phyloP scores from a whole-genome alignment of 352 stramenopile species.

The Phytophthora sansomeana region DNA sequence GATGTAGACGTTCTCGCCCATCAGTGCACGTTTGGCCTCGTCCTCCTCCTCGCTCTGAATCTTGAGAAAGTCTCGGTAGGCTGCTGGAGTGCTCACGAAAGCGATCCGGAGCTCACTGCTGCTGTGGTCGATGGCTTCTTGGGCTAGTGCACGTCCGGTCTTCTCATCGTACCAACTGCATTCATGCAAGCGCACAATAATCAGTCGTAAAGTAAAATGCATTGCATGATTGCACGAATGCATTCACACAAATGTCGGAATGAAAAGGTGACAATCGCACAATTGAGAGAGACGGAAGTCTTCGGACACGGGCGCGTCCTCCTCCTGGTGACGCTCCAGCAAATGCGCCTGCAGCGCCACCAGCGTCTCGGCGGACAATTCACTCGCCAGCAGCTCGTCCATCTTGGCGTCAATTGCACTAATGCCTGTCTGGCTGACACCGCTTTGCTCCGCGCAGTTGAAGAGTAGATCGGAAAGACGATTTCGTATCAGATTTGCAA shows the following conservation, averaged over 20 bases:
- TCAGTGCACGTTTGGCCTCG: conserved; percentile 31
- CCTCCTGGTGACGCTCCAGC: conserved; percentile 34
- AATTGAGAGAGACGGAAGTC: conserved; percentile 66
- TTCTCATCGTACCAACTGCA: conserved; percentile 54
- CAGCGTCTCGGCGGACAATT: conserved; percentile 55
- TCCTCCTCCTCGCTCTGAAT: conserved; percentile 41
- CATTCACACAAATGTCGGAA: too few relatives aligned
- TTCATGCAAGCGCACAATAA: conserved; percentile 6
- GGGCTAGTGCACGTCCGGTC: conserved; percentile 48
- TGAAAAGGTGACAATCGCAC: too few relatives aligned
- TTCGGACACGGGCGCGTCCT: conserved; percentile 45
- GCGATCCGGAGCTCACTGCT: conserved; percentile 47
- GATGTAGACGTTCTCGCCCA: conserved; percentile 55
- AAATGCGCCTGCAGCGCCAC: conserved; percentile 57
- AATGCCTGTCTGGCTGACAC: conserved; percentile 21
- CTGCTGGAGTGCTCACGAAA: conserved; percentile 59
- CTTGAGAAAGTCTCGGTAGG: conserved; percentile 50
- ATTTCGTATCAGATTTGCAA: too few relatives aligned
- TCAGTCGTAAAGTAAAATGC: conserved; percentile 1
- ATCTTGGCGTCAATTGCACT: conserved; percentile 23
- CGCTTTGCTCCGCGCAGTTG: not conserved
- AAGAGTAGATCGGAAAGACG: not conserved
- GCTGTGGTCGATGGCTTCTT: conserved; percentile 57
- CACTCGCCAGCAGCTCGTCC: conserved; percentile 48
- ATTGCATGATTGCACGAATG: too few relatives aligned